A percentile compares a stretch with the other conserved stretches of the same genome.
phyloP scores from a whole-genome alignment of 352 stramenopile species.

The Phytopythium boreale region DNA sequence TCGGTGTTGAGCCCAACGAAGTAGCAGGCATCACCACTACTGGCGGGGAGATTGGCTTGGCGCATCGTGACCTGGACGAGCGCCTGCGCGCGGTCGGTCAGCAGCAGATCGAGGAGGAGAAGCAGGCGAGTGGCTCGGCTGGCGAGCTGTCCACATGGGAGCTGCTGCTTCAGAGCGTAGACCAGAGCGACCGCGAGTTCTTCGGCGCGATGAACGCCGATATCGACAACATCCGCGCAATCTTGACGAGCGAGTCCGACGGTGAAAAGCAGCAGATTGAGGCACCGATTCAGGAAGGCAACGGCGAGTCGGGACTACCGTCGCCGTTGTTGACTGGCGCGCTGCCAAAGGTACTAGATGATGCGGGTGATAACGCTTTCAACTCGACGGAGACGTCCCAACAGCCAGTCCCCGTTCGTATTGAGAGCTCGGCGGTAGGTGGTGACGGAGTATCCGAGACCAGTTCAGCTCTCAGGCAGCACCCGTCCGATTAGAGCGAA shows the following conservation, averaged over 20 bases:
- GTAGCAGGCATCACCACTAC: background rate
- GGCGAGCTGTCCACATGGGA: conserved; percentile 18
- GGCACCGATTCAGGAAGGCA: background rate
- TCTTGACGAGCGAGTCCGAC: conserved; percentile 6
- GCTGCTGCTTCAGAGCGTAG: conserved; percentile 33
- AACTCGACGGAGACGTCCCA: background rate
- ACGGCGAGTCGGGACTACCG: background rate
- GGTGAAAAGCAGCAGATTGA: background rate
- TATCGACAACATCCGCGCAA: conserved; percentile 23
- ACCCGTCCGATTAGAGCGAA: too few species aligned
- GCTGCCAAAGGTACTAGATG: background rate
- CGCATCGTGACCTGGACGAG: conserved; percentile 28
- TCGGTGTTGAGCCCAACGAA: conserved; percentile 6
- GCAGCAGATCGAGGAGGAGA: background rate
- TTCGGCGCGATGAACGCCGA: conserved; percentile 31
- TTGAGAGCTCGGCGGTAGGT: background rate
- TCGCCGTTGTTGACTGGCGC: too few species aligned
- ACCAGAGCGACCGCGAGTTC: conserved; percentile 33
- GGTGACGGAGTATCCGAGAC: background rate
- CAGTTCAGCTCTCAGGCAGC: background rate
- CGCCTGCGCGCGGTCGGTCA: conserved; percentile 14
- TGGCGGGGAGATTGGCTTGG: background rate
- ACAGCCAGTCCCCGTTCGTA: background rate
- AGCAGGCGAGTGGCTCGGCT: background rate
- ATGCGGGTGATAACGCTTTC: background rate